phyloP scores from a whole-genome alignment of 371 early-diverging fungal genomes.

The Sporodiniella umbellata region DNA sequence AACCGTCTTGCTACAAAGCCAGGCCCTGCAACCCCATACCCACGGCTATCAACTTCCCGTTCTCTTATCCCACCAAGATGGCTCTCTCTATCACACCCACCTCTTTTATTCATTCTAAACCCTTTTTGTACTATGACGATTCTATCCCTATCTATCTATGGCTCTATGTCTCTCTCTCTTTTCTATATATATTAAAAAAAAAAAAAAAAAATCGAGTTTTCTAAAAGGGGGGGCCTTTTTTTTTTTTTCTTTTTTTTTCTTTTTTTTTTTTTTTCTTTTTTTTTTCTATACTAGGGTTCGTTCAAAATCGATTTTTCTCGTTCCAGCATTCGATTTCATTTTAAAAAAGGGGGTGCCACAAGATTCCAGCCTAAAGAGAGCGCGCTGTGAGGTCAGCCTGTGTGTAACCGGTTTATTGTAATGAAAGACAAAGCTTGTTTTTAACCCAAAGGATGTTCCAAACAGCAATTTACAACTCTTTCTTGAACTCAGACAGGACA shows the following conservation, averaged over 20 bases:
- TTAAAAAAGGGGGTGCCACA: background rate
- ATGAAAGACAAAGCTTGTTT: no score
- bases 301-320: no score
- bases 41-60: conserved; percentile 13
- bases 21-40: conserved; percentile 20
- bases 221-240: no score
- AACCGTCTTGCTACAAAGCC: no score
- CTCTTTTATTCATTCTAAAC: conserved; percentile 19
- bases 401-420: background rate
- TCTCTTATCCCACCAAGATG: conserved; percentile 23
- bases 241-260: background rate
- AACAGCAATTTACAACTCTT: no score
- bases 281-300: background rate
- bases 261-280: background rate
- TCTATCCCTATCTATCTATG: background rate
- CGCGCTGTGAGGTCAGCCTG: background rate
- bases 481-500: no score
- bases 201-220: no score
- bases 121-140: background rate
- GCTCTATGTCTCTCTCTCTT: background rate
- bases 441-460: no score
- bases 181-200: no score
- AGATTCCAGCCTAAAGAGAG: background rate
- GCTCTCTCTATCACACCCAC: conserved; percentile 22
- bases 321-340: background rate